Evolutionary conservation across 1,139 yeast species (phyloP).

Genomic region (Geotrichum aggregatum): DNA sequence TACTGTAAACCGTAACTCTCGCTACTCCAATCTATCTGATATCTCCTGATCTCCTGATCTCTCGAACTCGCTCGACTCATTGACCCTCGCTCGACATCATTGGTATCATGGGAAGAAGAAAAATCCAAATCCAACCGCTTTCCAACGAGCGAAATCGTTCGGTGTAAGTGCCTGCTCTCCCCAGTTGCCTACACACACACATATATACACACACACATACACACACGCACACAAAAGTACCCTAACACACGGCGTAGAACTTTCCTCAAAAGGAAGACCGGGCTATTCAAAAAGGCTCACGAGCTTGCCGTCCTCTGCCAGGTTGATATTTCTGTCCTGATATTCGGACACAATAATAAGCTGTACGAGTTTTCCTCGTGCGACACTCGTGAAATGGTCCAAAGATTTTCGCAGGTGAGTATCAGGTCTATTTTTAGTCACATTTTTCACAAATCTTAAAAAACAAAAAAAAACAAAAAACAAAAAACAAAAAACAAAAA

Average conservation of each 20-base stretch:
- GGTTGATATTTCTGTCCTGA: conserved; percentile 86
- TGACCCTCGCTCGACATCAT: neutral
- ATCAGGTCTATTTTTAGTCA: conserved; percentile 1
- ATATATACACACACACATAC: too few species aligned
- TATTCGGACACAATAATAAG: conserved; percentile 75
- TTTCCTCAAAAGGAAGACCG: conserved; percentile 90
- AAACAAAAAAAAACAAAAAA: too few species aligned
- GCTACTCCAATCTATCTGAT: neutral
- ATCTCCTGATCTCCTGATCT: neutral
- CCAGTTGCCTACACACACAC: neutral
- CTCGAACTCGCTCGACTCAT: neutral
- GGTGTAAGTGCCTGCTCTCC: conserved; percentile 34
- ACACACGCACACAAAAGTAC: too few species aligned
- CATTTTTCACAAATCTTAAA: neutral
- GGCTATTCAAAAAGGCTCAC: conserved; percentile 92
- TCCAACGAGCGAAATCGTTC: conserved; percentile 79
- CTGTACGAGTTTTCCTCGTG: conserved; percentile 79
- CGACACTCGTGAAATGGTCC: conserved; percentile 58
- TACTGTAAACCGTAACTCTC: neutral
- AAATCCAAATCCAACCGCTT: conserved; percentile 88
- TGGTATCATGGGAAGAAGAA: conserved; percentile 91
- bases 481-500: too few species aligned
- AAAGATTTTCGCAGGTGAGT: conserved; percentile 41
- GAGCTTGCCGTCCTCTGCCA: conserved; percentile 89
- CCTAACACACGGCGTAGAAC: conserved; percentile 42